Conservation (phyloP, 257 asterid species). For the Vinca minor region DNA sequence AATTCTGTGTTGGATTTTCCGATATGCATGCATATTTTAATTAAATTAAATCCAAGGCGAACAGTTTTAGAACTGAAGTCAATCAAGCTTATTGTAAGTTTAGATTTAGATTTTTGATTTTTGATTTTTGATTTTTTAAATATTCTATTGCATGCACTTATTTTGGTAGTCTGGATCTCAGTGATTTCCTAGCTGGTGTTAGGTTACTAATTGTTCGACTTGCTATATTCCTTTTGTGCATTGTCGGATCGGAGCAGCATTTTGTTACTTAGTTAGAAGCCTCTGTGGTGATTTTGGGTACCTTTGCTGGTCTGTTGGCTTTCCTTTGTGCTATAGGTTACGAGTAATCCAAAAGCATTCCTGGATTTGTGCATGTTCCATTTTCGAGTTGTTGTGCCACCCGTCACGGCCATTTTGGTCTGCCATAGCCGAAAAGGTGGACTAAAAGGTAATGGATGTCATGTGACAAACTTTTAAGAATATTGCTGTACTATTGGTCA, state of each 20-base stretch:
- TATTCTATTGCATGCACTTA: constrained; percentile 24
- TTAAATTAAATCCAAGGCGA: constrained; percentile 13
- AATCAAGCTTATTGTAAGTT: constrained; percentile 25
- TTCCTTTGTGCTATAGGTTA: constrained; percentile 8
- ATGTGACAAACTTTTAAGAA: not conserved
- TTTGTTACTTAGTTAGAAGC: constrained; percentile 10
- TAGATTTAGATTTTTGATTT: too few species aligned
- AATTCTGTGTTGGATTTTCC: constrained; percentile 19
- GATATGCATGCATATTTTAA: constrained; percentile 39
- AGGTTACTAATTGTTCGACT: constrained; percentile 14
- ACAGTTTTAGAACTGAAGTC: constrained; percentile 25
- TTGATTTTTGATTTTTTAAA: too few species aligned
- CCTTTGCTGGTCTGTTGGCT: not conserved
- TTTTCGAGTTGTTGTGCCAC: not conserved
- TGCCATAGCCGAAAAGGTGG: constrained; percentile 5
- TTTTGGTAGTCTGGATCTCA: constrained; percentile 28
- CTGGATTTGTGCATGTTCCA: not conserved
- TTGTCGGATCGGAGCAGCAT: not conserved
- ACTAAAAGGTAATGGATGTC: not conserved
- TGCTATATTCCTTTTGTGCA: constrained; percentile 5
- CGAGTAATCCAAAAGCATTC: not conserved
- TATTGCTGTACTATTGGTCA: constrained; percentile 8
- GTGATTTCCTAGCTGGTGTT: constrained; percentile 13
- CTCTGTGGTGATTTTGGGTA: not conserved
- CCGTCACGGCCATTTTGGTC: not conserved